Base-by-base conservation (phyloP, 2,329 filamentous ascomycete species). In the Paramyrothecium sp. region DNA sequence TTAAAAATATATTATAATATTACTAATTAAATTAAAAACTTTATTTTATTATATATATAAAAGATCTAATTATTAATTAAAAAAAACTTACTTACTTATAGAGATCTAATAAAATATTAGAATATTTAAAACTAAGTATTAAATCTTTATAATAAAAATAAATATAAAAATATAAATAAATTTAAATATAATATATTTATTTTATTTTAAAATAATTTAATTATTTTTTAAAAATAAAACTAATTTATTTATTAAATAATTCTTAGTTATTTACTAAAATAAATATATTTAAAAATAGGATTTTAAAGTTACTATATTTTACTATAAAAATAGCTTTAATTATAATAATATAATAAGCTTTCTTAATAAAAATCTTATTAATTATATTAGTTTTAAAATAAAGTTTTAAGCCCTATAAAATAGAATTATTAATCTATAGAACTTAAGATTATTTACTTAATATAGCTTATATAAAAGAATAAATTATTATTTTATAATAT, bases 121-220 rank as follows among this genome's bases (percentile, higher is more conserved):
- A 46, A 38, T 41, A 53, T 23, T 54, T 54, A 47, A 34, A 21
- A 47, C 33, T n/a, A 56, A 17, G 48, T 30, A 54, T 21, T 48
- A 54, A 56, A 47, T 47, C 41, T 54, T 51, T 52, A 21, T 38
- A 48, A 33, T 34, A 54, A 51, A 56, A 57, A 57, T 56, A 53
- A 54, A 8, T 50, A 48, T 49, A 49, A 49, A 55, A n/a, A 33
- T 53, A 53, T 33, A 34, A 48, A 46, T 49, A 51, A 33, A 50
- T 55, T 23, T 51, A 56, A 48, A 47, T 38, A 51, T 46, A 19
- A 56, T 12, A 51, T 33, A 54, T 33, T 48, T 56, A 56, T 47
- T 47, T 49, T 54, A 51, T 48, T 26, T 20, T 54, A 48, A 49
- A 54, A 50, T 53, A 57, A 57, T 52, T 19, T 52, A 48, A 48